Percentiles rank a stretch among this genome's conserved stretches.
These are phyloP conservation scores for Kalanchoe fedtschenkoi DNA, from an alignment of 164 flowering plant species.

Conservation along the genomic window DNA sequence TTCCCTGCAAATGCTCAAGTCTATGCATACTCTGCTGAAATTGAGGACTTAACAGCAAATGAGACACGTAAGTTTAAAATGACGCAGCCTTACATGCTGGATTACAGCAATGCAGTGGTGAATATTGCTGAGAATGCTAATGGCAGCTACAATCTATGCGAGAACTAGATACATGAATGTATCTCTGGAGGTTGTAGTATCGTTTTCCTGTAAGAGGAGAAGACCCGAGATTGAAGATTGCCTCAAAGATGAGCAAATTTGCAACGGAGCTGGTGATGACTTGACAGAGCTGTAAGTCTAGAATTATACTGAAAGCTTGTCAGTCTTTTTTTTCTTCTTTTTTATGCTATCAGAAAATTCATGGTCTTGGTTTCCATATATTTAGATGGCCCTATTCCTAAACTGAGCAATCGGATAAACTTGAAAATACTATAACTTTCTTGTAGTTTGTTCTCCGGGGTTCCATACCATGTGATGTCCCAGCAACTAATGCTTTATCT, in stretches of 20 bases:
- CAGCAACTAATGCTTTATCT: background rate
- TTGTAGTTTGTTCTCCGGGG: background rate
- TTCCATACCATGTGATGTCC: background rate
- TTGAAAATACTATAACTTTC: slow-evolving; percentile 59
- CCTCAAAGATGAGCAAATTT: slow-evolving; percentile 39
- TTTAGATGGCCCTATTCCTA: slow-evolving; percentile 75
- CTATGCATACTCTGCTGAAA: slow-evolving; percentile 88
- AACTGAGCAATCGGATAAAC: slow-evolving; percentile 56
- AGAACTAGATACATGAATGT: slow-evolving; percentile 91
- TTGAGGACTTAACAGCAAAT: slow-evolving; percentile 56
- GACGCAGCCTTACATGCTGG: slow-evolving; percentile 53
- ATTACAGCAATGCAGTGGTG: slow-evolving; percentile 67
- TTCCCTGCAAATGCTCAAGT: slow-evolving; percentile 92
- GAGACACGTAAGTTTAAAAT: slow-evolving; percentile 74
- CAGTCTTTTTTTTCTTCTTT: background rate
- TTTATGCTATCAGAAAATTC: background rate
- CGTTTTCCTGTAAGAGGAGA: slow-evolving; percentile 64
- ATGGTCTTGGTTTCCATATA: slow-evolving; percentile 2
- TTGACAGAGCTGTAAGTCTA: slow-evolving; percentile 74
- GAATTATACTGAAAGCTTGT: slow-evolving; percentile 1
- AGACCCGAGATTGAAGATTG: slow-evolving; percentile 64
- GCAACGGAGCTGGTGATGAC: slow-evolving; percentile 55
- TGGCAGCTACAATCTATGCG: slow-evolving; percentile 76
- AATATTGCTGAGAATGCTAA: slow-evolving; percentile 88
- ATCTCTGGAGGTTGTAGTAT: slow-evolving; percentile 55